Evolutionary conservation across 805 yeast species (phyloP), one percentile per base, ranked within the genome.

Genomic region (Torulaspora franciscae): DNA sequence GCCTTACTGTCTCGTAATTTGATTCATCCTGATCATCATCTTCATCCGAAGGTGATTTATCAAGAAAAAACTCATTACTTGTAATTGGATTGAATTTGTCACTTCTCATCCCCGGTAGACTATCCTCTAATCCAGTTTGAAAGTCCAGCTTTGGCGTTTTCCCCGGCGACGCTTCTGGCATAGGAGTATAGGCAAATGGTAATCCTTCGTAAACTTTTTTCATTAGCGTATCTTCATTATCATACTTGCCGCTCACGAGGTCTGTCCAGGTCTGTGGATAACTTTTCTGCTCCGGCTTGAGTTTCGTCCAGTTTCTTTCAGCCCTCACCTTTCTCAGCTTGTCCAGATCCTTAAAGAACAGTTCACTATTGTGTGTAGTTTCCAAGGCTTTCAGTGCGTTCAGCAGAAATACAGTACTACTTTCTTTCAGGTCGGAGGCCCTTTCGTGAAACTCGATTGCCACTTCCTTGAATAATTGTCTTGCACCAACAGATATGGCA

Each of bases 171-270:
- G 23, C 30, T 19, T 25, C 41, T 26, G 43, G 43, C 34, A 36
- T 39, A 15, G 45, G 47, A 10, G 50, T 46, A 32, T 42, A 46
- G 13, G 46, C 45, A 30, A 30, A 33, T 4, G 52, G 52, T 22
- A 49, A 24, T 8, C 49, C 49, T 13, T 46, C 38, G 32, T 47
- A 46, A 4, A 49, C 47, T 29, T 41, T 46, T 35, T 34, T 44
- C 50, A 49, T 46, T 25, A 49, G 27, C 10, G 52, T 46, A 30
- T 49, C 52, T 14, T 49, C 45, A 10, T 50, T 49, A 35, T 57
- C 62, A 36, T 52, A 51, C 23, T 59, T 42, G 2, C 58, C 63
- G 41, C 54, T 56, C 42, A 52, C 57, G n/a, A 60, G 42, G 44
- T 55, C 58, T 13, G 51, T 55, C 48, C 54, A 54, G 40, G 41